Evolutionary conservation across 1,284 basidiomycete species (phyloP).

Genomic region (Sphaerobolus stellatus): DNA sequence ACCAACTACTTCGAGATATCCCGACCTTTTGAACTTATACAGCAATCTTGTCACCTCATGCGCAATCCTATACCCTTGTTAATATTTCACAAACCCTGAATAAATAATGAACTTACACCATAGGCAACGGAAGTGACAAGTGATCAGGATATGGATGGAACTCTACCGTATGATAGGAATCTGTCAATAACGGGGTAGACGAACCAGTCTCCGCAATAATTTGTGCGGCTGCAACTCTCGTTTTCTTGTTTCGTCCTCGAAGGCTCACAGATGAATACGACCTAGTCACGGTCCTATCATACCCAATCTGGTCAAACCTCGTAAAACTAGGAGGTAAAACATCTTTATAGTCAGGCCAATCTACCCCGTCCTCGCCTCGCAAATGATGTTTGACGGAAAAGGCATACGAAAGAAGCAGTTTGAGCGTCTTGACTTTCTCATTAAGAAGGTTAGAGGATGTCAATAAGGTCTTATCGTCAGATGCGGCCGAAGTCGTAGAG

Average conservation of each 20-base stretch:
- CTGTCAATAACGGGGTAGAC: constrained; percentile 58
- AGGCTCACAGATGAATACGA: constrained; percentile 19
- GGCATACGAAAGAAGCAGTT: constrained; percentile 66
- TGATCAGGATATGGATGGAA: constrained; percentile 56
- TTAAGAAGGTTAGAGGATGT: constrained; percentile 59
- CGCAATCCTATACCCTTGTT: constrained; percentile 53
- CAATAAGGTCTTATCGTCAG: constrained; percentile 24
- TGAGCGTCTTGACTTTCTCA: constrained; percentile 71
- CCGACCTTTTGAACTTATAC: constrained; percentile 74
- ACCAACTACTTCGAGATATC: constrained; percentile 79
- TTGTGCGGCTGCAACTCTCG: constrained; percentile 59
- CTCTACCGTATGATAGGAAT: constrained; percentile 57
- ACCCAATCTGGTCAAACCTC: constrained; percentile 67
- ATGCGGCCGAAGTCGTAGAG: constrained; percentile 14
- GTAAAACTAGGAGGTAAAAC: constrained; percentile 63
- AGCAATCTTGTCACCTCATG: constrained; percentile 72
- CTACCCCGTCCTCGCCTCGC: constrained; percentile 69
- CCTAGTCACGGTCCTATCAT: constrained; percentile 38
- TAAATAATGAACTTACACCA: constrained; percentile 51
- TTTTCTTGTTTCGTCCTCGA: constrained; percentile 21
- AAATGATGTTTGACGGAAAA: constrained; percentile 77
- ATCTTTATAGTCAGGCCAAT: constrained; percentile 63
- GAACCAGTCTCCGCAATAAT: constrained; percentile 30
- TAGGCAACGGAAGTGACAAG: constrained; percentile 67
- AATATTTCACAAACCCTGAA: constrained; percentile 21